Evolutionary conservation across 2,329 filamentous ascomycete genomes (phyloP).

Genomic region (Parascedosporium putredinis): DNA sequence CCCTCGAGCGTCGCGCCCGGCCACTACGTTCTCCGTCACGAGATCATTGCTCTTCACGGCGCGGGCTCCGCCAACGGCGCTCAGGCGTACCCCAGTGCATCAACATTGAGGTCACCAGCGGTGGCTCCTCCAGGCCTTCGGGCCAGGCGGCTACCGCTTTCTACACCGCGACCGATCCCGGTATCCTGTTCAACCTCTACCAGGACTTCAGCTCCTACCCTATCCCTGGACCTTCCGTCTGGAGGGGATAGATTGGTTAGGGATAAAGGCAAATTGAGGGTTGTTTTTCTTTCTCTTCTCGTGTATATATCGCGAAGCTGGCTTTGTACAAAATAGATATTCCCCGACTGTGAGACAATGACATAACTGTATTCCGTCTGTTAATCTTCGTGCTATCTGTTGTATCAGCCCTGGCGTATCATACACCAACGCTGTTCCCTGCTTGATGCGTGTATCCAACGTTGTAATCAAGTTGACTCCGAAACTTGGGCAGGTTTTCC

Average conservation of each 20-base stretch:
- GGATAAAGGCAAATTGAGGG: background rate
- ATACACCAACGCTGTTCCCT: too few relatives aligned
- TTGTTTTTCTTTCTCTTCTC: background rate
- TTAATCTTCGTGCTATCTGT: too few relatives aligned
- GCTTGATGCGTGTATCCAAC: too few relatives aligned
- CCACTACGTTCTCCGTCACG: slow-evolving; percentile 39
- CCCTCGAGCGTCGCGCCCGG: slow-evolving; percentile 22
- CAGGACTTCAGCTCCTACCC: slow-evolving; percentile 16
- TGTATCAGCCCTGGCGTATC: too few relatives aligned
- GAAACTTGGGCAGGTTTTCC: too few relatives aligned
- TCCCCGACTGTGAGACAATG: too few relatives aligned
- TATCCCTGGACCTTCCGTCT: slow-evolving; percentile 19
- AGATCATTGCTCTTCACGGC: slow-evolving; percentile 40
- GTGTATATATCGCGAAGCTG: too few relatives aligned
- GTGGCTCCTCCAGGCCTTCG: slow-evolving; percentile 21
- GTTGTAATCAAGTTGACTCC: too few relatives aligned
- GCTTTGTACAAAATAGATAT: too few relatives aligned
- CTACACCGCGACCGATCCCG: slow-evolving; percentile 19
- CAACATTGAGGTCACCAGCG: slow-evolving; percentile 33
- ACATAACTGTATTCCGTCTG: too few relatives aligned
- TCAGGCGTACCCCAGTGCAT: slow-evolving; percentile 43
- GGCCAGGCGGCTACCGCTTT: slow-evolving; percentile 21
- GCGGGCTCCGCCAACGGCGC: slow-evolving; percentile 32
- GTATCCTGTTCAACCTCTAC: slow-evolving; percentile 24
- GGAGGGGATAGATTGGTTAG: background rate